These are phyloP conservation scores for Vaccinium myrtillus DNA, from an alignment of 148 eudicot species.

Conservation along the genomic window DNA sequence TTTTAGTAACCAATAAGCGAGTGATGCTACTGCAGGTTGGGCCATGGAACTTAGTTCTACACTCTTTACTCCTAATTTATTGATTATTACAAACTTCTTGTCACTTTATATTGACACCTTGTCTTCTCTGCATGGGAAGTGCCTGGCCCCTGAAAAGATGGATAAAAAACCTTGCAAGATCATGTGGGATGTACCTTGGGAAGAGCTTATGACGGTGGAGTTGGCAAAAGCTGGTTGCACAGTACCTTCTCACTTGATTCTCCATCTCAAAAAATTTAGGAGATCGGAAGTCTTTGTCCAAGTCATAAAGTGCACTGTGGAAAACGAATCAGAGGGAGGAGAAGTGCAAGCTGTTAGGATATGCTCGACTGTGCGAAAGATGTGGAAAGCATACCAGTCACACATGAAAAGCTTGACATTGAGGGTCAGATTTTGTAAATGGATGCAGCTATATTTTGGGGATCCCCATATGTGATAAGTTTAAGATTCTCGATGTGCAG, in stretches of 20 bases:
- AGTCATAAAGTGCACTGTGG: conserved; percentile 78
- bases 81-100: neutral
- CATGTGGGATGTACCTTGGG: conserved; percentile 97
- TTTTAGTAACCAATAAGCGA: conserved; percentile 77
- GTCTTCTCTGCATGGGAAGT: conserved; percentile 37
- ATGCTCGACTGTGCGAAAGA: conserved; percentile 68
- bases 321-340: conserved; percentile 48
- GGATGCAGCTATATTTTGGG: neutral
- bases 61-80: neutral
- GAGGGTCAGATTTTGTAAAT: conserved; percentile 50
- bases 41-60: conserved; percentile 7
- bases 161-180: conserved; percentile 92
- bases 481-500: conserved; percentile 34
- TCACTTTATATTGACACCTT: neutral
- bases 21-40: conserved; percentile 86
- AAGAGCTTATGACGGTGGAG: conserved; percentile 81
- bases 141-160: conserved; percentile 60
- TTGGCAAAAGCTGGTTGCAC: conserved; percentile 75
- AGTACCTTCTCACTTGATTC: conserved; percentile 71
- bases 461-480: neutral
- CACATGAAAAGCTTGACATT: conserved; percentile 50
- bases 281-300: conserved; percentile 76
- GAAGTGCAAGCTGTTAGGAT: conserved; percentile 77
- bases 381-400: conserved; percentile 78
- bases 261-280: conserved; percentile 77